Base-by-base conservation (phyloP, 495 filamentous ascomycete genomes). In the Penicillium diatomitis region DNA sequence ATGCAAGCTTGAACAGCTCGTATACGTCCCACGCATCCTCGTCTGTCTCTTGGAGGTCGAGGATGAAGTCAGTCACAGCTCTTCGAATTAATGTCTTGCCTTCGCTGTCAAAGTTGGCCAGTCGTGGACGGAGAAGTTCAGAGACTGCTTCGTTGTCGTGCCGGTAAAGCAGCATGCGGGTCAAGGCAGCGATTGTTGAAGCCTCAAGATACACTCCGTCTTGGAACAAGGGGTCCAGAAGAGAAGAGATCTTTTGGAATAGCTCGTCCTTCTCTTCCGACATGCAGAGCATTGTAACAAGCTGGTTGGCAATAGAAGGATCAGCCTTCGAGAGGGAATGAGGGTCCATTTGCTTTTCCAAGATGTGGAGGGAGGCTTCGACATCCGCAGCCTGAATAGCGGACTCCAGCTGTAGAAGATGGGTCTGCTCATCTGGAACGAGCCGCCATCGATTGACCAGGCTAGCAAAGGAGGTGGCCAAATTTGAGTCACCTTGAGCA, bases 21-120 rank as follows among this genome's bases (percentile, higher is more conserved):
- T 97, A 97, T 8, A 80, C 78, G 48, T 90, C 85, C 92, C 91
- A 97, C 3, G 77, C 72, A 12, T 73, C 75, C 4, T 46, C 33
- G 4, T 80, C 75, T 4, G 73, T 81, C 47, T 80, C 82, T 4
- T 61, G 62, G 28, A 56, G 68, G 49, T 90, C 79, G 12, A 84
- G 57, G 55, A 80, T 81, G 67, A 84, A 88, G 2, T 77, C 59
- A 8, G 85, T 67, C 11, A 97, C 73, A 5, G 76, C 72, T 10
- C 80, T 65, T 28, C 82, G 77, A 6, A 96, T 75, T 38, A 68
- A 56, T 11, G 65, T 65, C 46, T 88, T 84, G 56, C 90, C 83
- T 29, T 77, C 70, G 8, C 76, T 56, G 40, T 83, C 79, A 54
- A 81, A 86, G 39, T 52, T 77, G 70, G 42, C 76, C 70, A 74